Percentiles rank a stretch among this genome's conserved stretches.
Evolutionary conservation across 495 filamentous ascomycete genomes (phyloP).

Genomic region (Apiosordaria backusii): DNA sequence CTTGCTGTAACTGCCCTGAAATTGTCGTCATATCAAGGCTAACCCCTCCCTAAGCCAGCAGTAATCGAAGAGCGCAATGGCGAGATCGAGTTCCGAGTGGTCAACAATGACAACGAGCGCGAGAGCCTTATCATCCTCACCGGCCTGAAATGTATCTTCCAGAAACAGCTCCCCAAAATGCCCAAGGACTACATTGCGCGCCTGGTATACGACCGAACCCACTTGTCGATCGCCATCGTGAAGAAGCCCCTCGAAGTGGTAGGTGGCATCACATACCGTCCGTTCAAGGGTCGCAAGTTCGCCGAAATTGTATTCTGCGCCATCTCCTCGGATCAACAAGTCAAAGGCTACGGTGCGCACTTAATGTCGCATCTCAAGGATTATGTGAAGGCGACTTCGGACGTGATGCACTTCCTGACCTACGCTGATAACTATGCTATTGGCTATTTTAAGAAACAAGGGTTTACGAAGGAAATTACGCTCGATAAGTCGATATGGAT

Average conservation of each 20-base stretch:
- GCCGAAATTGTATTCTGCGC: slow-evolving; percentile 99
- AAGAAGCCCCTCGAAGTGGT: slow-evolving; percentile 95
- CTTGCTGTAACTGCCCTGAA: not conserved
- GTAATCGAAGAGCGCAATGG: slow-evolving; percentile 92
- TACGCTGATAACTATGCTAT: slow-evolving; percentile 99
- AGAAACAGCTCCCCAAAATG: slow-evolving; percentile 98
- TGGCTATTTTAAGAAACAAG: slow-evolving; percentile 98
- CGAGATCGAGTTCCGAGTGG: slow-evolving; percentile 95
- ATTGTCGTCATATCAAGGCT: not conserved
- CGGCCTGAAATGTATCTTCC: slow-evolving; percentile 95
- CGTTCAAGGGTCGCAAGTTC: slow-evolving; percentile 88
- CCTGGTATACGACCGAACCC: slow-evolving; percentile 93
- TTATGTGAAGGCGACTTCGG: slow-evolving; percentile 94
- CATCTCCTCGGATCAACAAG: slow-evolving; percentile 95
- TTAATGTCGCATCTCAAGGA: slow-evolving; percentile 98
- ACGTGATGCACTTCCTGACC: slow-evolving; percentile 97
- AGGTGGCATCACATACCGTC: slow-evolving; percentile 94
- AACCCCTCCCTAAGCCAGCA: slow-evolving; percentile 52
- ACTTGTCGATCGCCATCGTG: slow-evolving; percentile 94
- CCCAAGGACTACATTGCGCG: slow-evolving; percentile 98
- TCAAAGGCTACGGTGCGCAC: slow-evolving; percentile 97
- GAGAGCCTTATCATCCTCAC: slow-evolving; percentile 94
- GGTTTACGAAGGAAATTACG: slow-evolving; percentile 97
- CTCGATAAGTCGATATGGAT: slow-evolving; percentile 90
- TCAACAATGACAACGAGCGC: slow-evolving; percentile 88